Evolutionary conservation across 2,329 filamentous ascomycete genomes (phyloP), one percentile per base, ranked within the genome.

Genomic region (Colletotrichum euphorbiae): DNA sequence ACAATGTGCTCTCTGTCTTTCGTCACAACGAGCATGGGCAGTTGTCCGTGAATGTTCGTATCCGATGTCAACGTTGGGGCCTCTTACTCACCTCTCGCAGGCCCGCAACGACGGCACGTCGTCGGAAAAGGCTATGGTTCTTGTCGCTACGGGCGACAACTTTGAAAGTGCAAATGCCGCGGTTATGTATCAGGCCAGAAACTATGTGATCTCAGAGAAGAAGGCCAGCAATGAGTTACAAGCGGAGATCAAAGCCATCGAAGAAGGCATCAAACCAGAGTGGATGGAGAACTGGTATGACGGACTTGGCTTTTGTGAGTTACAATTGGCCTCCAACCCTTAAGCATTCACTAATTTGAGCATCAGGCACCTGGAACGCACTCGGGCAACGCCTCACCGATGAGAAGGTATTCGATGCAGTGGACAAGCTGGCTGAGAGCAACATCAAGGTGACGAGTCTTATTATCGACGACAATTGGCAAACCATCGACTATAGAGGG

Each of bases 391-490:
- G 90, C 50, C 83, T 99, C 38, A 96, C 90, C 0, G 92, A 95
- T 69, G 84, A 93, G 19, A 97, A 93, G 73, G 87, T 99, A 13
- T 82, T 94, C 12, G 79, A 89, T 45, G 93, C 94, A 1, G 82
- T 98, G 1, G 88, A 93, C 66, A 84, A 86, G 1, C 81, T 99
- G 11, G 86, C 90, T 4, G 82, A 89, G 33, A 86, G 92, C 63
- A 87, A 90, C 1, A 93, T 99, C 74, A 89, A 91, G 46, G 85
- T 98, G 51, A 90, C 89, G 0, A 97, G 90, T 74, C 84, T 99
- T 2, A 97, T 98, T 69, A 97, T 99, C 70, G 96, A 99, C 73
- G 96, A 99, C 76, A 97, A 97, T 73, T 99, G 96, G 96, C 94
- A 97, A 78, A 88, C 91, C 8, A 85, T 97, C 52, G 88, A 87